Evolutionary conservation across 345 rosid genomes (phyloP), one percentile per base, ranked within the genome.

Genomic region (Salix viminalis): DNA sequence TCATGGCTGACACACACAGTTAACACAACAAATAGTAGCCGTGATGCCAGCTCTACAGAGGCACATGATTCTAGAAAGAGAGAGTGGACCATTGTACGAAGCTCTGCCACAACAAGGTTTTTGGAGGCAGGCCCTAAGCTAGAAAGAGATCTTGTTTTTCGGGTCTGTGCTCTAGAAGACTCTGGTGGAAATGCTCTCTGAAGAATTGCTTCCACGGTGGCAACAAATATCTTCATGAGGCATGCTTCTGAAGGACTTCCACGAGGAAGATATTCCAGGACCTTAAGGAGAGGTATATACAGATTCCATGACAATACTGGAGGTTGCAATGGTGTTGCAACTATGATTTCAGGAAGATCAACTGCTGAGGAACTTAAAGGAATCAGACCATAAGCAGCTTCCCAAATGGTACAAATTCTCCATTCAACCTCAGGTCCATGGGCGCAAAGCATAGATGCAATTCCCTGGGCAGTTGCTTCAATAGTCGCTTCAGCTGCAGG

Each of bases 211-310:
- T 95, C 97, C 60, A 95, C 97, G 10, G 99, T 95, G 21, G 97
- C 96, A 78, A 91, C 97, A 82, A 95, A 95, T 81, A 95, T 91
- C 85, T 91, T 95, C 96, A 95, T 89, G 79, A 95, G 89, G 82
- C 99, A 95, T 69, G 99, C 99, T 86, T 95, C 99, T 7, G 99
- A 95, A 72, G 99, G 97, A 82, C 99, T 91, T 67, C 99, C 99
- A 24, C 96, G 89, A 54, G 97, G 99, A 80, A 95, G 99, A 85
- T 95, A 95, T 85, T 95, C 99, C 36, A 95, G 90, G 73, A 95
- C 99, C 84, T 93, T 95, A 67, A 95, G 97, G 67, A 95, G 97
- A 71, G 99, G 99, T 79, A 95, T 93, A 83, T 91, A 95, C 30
- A 95, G 86, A 79, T 93, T 93, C 99, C 99, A 95, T 70, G 99